A percentile compares a stretch with the other conserved stretches of the same genome.
Evolutionary conservation across 2,329 filamentous ascomycete species (phyloP).

Genomic region (Phoma sp.): DNA sequence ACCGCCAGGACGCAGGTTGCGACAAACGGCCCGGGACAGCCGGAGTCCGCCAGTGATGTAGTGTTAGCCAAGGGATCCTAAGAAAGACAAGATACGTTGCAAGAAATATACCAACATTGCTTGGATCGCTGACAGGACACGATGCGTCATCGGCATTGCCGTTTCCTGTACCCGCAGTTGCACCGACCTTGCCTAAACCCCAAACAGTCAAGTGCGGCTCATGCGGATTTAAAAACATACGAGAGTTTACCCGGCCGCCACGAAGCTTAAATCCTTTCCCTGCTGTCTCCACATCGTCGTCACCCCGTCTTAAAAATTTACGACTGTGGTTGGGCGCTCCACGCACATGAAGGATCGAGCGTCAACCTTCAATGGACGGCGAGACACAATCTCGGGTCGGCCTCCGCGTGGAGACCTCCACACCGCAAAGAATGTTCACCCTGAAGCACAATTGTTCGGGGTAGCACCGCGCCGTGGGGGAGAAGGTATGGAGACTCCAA

Average conservation of each 20-base stretch:
- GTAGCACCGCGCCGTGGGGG: constrained; percentile 7
- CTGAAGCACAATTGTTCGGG: not conserved
- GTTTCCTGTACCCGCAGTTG: not conserved
- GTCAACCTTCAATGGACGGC: not conserved
- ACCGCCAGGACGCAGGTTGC: no score
- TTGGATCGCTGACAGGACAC: not conserved
- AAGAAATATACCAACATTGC: not conserved
- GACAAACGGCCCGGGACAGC: no score
- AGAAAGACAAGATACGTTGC: not conserved
- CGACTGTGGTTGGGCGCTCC: constrained; percentile 8
- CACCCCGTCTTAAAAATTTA: constrained; percentile 4
- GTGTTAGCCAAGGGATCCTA: no score
- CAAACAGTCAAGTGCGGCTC: not conserved
- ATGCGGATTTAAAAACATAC: not conserved
- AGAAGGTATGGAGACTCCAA: constrained; percentile 16
- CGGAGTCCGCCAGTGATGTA: not conserved
- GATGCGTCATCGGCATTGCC: constrained; percentile 6
- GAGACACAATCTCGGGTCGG: constrained; percentile 5
- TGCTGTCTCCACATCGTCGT: constrained; percentile 10
- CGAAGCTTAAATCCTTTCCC: constrained; percentile 19
- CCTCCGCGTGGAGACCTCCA: constrained; percentile 11
- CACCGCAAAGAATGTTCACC: constrained; percentile 11
- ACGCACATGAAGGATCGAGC: constrained; percentile 3
- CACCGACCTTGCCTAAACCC: not conserved
- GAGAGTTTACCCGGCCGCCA: constrained; percentile 18